phyloP scores from a whole-genome alignment of 495 filamentous ascomycete genomes.

The Neurospora sp. region DNA sequence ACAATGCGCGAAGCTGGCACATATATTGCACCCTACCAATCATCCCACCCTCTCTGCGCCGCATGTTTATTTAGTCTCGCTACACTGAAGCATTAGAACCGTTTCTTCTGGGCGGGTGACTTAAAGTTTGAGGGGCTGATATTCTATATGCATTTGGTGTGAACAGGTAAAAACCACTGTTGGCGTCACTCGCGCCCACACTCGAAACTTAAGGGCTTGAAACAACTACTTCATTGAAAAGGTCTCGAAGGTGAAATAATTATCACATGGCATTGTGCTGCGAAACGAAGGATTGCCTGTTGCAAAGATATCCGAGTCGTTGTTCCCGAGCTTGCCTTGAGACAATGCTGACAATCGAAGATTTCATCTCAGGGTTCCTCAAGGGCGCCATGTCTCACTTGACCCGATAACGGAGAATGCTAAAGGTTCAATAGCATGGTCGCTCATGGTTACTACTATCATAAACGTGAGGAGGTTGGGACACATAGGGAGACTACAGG shows the following conservation, averaged over 20 bases:
- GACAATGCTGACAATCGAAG: not conserved
- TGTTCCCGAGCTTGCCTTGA: not conserved
- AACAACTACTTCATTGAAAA: not conserved
- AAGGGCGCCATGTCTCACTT: not conserved
- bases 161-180: not conserved
- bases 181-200: not conserved
- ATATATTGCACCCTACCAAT: not conserved
- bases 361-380: not conserved
- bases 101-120: not conserved
- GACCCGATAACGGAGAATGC: not conserved
- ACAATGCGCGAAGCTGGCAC: slow-evolving; percentile 5
- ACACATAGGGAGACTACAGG: not conserved
- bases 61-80: not conserved
- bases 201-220: not conserved
- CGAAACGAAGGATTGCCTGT: not conserved
- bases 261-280: not conserved
- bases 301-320: not conserved
- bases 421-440: not conserved
- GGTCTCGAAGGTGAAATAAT: not conserved
- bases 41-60: not conserved
- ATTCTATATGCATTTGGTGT: not conserved
- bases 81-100: not conserved
- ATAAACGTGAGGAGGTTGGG: not conserved
- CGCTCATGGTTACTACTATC: not conserved
- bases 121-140: not conserved